Conservation (phyloP, 2,329 filamentous ascomycete species). For the Paraphaeosphaeria minitans region DNA sequence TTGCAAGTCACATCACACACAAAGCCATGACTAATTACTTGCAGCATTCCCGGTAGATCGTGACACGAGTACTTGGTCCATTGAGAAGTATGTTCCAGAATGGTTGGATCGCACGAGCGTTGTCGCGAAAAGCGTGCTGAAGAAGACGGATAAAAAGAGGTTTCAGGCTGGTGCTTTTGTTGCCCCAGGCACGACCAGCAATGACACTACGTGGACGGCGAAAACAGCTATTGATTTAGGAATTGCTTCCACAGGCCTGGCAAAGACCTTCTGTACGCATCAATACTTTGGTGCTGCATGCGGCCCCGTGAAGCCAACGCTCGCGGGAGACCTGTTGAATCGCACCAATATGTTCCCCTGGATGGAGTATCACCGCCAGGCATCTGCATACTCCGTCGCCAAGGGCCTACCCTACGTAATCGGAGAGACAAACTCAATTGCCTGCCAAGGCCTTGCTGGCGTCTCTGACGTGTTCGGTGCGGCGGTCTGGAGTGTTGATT, state of each 20-base stretch:
- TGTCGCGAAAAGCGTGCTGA: neutral
- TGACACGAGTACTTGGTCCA: neutral
- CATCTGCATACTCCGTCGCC: neutral
- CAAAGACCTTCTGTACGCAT: neutral
- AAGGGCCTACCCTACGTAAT: slow-evolving; percentile 57
- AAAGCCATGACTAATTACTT: neutral
- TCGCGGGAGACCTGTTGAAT: slow-evolving; percentile 52
- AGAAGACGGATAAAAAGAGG: neutral
- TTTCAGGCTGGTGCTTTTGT: neutral
- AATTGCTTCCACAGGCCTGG: neutral
- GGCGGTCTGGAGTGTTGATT: slow-evolving; percentile 69
- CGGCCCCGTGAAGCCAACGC: neutral
- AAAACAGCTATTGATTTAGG: neutral
- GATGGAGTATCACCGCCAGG: neutral
- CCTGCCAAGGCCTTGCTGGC: slow-evolving; percentile 64
- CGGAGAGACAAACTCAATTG: slow-evolving; percentile 67
- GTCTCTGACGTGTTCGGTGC: slow-evolving; percentile 70
- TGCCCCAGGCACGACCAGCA: neutral
- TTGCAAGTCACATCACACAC: too few relatives aligned
- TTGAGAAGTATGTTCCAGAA: neutral
- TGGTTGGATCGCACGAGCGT: neutral
- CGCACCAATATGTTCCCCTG: slow-evolving; percentile 59
- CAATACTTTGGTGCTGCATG: neutral
- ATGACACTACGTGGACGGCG: neutral
- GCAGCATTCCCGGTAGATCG: neutral